Conservation (phyloP, 495 filamentous ascomycete species). For the Aspergillus haitiensis region DNA sequence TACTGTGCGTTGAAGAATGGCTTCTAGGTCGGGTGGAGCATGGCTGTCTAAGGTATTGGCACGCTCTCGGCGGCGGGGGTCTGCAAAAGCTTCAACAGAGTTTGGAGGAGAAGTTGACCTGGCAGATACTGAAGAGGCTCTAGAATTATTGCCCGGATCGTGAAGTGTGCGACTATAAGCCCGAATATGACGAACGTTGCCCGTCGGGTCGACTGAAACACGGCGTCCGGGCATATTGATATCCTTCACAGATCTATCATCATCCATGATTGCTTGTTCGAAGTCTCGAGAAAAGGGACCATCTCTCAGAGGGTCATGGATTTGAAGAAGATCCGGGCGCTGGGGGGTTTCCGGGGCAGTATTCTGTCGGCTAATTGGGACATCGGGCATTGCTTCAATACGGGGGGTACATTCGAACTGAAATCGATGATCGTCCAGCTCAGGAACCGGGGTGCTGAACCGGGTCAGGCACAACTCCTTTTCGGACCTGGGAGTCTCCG, state of each 20-base stretch:
- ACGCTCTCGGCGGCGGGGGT: conserved; percentile 65
- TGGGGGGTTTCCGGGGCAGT: conserved; percentile 38
- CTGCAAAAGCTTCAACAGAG: conserved; percentile 96
- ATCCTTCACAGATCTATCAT: conserved; percentile 57
- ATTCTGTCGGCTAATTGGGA: conserved; percentile 39
- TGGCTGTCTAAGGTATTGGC: conserved; percentile 65
- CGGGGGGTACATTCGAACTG: conserved; percentile 63
- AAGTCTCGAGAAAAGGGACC: conserved; percentile 64
- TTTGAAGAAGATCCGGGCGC: conserved; percentile 50
- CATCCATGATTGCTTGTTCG: conserved; percentile 83
- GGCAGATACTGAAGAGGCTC: conserved; percentile 59
- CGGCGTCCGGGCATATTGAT: conserved; percentile 42
- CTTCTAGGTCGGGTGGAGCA: conserved; percentile 55
- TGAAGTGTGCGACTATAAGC: conserved; percentile 45
- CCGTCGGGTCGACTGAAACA: conserved; percentile 41
- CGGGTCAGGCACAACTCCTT: conserved; percentile 54
- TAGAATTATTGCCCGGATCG: conserved; percentile 43
- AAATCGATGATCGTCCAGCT: conserved; percentile 90
- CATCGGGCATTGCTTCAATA: conserved; percentile 51
- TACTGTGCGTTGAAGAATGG: conserved; percentile 66
- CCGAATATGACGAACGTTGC: conserved; percentile 39
- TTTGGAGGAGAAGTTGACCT: conserved; percentile 86
- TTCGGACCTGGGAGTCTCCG: conserved; percentile 63
- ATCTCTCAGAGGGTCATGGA: conserved; percentile 49
- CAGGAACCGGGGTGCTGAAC: conserved; percentile 78